phyloP scores from a whole-genome alignment of 352 stramenopile species.

The Phytophthora sp. region DNA sequence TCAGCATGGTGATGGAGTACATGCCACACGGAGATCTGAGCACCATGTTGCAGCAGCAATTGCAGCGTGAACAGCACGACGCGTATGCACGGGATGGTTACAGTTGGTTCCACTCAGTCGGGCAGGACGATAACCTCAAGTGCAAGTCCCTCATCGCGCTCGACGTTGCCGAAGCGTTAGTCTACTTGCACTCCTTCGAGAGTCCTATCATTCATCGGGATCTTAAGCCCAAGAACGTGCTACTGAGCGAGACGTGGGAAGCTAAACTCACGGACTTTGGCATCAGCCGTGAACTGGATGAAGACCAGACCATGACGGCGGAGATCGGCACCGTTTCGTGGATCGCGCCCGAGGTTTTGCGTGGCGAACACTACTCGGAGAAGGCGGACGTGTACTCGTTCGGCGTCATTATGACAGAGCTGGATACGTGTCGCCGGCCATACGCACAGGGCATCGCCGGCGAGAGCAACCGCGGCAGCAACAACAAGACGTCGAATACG shows the following conservation, averaged over 20 bases:
- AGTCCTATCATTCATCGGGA: constrained; percentile 64
- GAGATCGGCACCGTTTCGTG: constrained; percentile 65
- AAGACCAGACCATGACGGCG: constrained; percentile 52
- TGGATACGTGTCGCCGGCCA: constrained; percentile 51
- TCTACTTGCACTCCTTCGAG: constrained; percentile 56
- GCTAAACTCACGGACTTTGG: constrained; percentile 69
- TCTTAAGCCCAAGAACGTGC: constrained; percentile 61
- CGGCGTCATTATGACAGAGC: constrained; percentile 61
- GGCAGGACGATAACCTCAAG: constrained; percentile 22
- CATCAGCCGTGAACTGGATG: constrained; percentile 43
- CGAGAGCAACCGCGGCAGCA: constrained; percentile 31
- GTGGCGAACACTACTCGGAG: constrained; percentile 64
- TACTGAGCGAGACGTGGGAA: constrained; percentile 49
- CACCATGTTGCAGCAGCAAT: constrained; percentile 40
- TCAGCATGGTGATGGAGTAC: constrained; percentile 61
- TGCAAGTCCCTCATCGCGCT: constrained; percentile 53
- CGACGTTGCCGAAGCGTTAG: constrained; percentile 48
- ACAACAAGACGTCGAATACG: constrained; percentile 47
- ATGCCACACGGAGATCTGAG: constrained; percentile 54
- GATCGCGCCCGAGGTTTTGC: constrained; percentile 75
- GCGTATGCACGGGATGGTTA: constrained; percentile 36
- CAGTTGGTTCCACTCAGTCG: constrained; percentile 45
- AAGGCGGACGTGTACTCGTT: constrained; percentile 82
- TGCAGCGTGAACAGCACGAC: constrained; percentile 33
- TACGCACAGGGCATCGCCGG: constrained; percentile 33